Evolutionary conservation across 225 moss, liverwort and hornwort genomes (phyloP), one percentile per base, ranked within the genome.

Genomic region (Sphagnum tenellum): DNA sequence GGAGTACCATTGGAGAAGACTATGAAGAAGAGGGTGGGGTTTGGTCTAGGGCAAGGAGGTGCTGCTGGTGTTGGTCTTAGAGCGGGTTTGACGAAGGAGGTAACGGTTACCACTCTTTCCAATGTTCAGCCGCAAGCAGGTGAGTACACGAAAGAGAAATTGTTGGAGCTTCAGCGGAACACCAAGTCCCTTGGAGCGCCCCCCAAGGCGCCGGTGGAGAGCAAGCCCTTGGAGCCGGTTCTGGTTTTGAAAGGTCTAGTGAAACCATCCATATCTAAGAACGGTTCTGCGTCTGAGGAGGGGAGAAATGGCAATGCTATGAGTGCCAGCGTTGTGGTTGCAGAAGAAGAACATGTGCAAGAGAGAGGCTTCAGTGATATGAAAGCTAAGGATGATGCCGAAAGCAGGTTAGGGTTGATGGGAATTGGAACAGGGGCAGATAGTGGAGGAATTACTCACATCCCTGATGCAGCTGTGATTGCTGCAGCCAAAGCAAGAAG

Each of bases 401-500:
- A 98, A 76, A 89, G 79, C 76, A 81, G 98, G 66, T 78, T 98
- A 67, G 90, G 85, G 71, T 82, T 93, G 80, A 98, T 98, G 98
- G 93, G 98, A 62, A 92, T 98, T 65, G 98, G 98, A 10, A 70
- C 78, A 47, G 93, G 93, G 67, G 90, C 98, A 49, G 93, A 98
- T 62, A 74, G 89, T 58, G 90, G 89, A 14, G 98, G 93, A 3
- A 86, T 93, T 12, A 98, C 98, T 9, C 93, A 90, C 59, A 98
- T 98, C 60, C 98, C 90, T 12, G 98, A 98, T 74, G 93, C 98
- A 54, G 98, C 90, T 14, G 86, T 89, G 65, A 98, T 98, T 49
- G 98, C 93, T 52, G 98, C 93, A n/a, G 93, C 93, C 10, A 98
- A 93, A 79, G 93, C 98, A 14, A 85, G 85, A 55, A 77, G 93